Evolutionary conservation across 2,329 filamentous ascomycete genomes (phyloP).

Genomic region (Talaromyces sp.): DNA sequence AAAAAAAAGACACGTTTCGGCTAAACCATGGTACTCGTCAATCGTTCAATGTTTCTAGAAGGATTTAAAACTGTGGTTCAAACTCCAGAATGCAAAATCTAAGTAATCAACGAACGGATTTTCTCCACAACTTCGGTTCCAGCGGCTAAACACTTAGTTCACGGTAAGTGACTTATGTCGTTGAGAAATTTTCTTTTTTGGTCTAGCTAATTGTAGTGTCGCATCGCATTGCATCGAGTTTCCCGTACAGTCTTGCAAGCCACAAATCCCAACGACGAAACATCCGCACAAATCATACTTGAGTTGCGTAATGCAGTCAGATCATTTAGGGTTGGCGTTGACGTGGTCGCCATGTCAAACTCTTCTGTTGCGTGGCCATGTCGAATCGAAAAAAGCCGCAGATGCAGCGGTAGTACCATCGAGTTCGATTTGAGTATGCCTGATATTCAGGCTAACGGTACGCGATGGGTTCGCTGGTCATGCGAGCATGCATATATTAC

Average conservation of each 20-base stretch:
- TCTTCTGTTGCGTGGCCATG: not conserved
- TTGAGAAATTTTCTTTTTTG: not conserved
- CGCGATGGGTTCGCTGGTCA: not conserved
- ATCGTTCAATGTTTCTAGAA: not conserved
- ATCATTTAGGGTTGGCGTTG: not conserved
- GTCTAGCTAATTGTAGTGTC: not conserved
- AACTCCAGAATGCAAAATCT: not conserved
- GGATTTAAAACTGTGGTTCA: not conserved
- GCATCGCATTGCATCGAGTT: constrained; percentile 1
- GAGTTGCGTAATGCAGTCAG: not conserved
- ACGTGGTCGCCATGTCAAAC: not conserved
- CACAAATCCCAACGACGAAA: not conserved
- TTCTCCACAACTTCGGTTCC: not conserved
- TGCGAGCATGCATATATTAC: not conserved
- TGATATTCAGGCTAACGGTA: not conserved
- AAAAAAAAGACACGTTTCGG: not conserved
- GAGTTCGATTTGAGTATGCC: not conserved
- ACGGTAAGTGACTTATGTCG: no score
- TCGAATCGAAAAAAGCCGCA: constrained; percentile 2
- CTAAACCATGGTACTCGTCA: not conserved
- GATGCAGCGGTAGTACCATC: not conserved
- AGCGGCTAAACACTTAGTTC: not conserved
- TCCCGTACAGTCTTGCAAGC: not conserved
- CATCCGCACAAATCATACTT: constrained; percentile 1
- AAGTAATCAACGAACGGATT: not conserved